Evolutionary conservation across 225 moss, liverwort and hornwort species (phyloP).

Genomic region (Rhytidiadelphus loreus): DNA sequence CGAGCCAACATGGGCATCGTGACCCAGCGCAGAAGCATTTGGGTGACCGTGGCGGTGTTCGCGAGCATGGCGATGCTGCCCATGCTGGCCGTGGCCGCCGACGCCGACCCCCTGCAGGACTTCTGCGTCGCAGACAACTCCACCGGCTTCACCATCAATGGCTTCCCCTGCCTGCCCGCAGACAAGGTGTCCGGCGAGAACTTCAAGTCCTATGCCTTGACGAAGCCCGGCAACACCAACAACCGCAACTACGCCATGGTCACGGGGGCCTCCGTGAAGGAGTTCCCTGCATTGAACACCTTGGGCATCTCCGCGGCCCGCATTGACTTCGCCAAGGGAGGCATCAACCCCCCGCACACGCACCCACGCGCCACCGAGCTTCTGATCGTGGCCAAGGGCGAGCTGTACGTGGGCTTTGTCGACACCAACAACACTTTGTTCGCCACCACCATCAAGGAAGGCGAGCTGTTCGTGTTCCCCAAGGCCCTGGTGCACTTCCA

Average conservation of each 20-base stretch:
- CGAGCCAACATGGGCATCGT: neutral
- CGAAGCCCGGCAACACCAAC: neutral
- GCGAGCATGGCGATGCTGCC: neutral
- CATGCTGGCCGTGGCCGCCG: neutral
- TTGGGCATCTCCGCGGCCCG: neutral
- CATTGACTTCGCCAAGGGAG: neutral
- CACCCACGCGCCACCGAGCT: neutral
- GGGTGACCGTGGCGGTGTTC: neutral
- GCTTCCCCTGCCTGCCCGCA: neutral
- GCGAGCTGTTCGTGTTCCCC: neutral
- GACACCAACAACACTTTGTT: neutral
- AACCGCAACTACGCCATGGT: neutral
- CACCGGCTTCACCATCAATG: neutral
- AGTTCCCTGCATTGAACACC: neutral
- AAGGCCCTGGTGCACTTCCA: neutral
- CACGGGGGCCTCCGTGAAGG: neutral
- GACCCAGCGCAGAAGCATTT: neutral
- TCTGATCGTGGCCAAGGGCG: neutral
- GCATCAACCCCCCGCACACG: neutral
- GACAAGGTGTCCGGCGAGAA: neutral
- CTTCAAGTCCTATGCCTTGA: neutral
- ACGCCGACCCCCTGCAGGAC: neutral
- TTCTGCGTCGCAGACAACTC: neutral
- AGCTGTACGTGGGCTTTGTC: neutral
- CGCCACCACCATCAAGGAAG: neutral